phyloP scores from a whole-genome alignment of 163 green algal genomes.

The Prototheca stagnorum region DNA sequence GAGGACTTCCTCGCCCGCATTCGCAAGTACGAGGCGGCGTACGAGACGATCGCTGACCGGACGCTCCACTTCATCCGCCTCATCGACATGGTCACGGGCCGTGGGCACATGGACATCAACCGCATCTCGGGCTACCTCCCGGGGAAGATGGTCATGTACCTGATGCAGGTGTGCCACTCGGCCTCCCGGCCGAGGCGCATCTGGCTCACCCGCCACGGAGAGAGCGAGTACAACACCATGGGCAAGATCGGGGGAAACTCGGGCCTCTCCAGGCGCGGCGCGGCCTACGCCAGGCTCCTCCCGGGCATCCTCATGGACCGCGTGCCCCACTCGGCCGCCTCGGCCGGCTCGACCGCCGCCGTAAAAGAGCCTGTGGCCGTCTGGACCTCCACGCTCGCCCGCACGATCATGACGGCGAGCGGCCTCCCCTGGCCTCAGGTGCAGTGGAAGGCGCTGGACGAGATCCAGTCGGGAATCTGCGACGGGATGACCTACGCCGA shows the following conservation, averaged over 20 bases:
- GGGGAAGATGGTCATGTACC: constrained; percentile 84
- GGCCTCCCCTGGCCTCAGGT: constrained; percentile 71
- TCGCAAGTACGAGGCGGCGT: constrained; percentile 68
- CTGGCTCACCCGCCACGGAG: constrained; percentile 71
- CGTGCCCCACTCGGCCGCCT: constrained; percentile 21
- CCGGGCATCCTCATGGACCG: constrained; percentile 47
- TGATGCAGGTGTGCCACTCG: constrained; percentile 81
- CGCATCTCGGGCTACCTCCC: constrained; percentile 83
- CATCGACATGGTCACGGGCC: constrained; percentile 58
- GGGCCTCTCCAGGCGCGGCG: constrained; percentile 31
- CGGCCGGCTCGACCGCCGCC: too few species aligned
- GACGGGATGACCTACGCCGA: constrained; percentile 78
- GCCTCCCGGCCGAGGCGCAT: constrained; percentile 55
- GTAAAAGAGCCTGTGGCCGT: constrained; percentile 49
- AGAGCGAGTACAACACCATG: constrained; percentile 63
- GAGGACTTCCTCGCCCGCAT: constrained; percentile 70
- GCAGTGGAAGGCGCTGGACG: constrained; percentile 79
- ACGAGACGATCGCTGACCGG: constrained; percentile 71
- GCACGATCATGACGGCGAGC: constrained; percentile 74
- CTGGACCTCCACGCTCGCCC: constrained; percentile 79
- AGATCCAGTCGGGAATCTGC: constrained; percentile 69
- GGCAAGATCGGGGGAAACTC: constrained; percentile 59
- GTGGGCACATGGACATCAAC: constrained; percentile 80
- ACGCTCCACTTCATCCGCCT: constrained; percentile 85
- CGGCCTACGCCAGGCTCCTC: constrained; percentile 52